Conservation (phyloP, 2,329 filamentous ascomycete species). For the Neofusicoccum laricinum region DNA sequence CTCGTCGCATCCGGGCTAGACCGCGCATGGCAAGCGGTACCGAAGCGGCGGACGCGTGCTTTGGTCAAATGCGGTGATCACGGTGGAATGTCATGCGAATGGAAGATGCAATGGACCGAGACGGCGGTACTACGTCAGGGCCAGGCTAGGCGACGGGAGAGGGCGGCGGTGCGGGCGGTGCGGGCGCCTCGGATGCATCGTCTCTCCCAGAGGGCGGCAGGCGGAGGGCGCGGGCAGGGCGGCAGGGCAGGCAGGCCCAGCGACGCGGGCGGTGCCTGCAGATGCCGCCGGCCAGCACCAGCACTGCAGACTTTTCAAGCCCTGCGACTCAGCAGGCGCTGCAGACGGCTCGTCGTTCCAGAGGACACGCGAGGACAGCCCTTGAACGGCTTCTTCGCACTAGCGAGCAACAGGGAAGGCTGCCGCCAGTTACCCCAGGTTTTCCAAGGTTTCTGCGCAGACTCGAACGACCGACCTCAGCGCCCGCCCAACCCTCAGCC, state of each 20-base stretch:
- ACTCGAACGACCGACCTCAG: slow-evolving; percentile 7
- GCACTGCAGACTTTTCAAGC: not conserved
- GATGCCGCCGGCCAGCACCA: not conserved
- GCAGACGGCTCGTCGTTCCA: not conserved
- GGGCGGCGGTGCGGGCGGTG: not conserved
- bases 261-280: slow-evolving; percentile 9
- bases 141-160: not conserved
- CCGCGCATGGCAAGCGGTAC: not conserved
- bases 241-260: not conserved
- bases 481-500: not conserved
- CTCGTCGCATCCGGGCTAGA: not conserved
- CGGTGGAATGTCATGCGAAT: not conserved
- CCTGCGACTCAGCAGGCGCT: not conserved
- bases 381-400: slow-evolving; percentile 14
- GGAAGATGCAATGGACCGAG: not conserved
- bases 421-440: slow-evolving; percentile 13
- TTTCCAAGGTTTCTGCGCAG: slow-evolving; percentile 13
- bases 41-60: not conserved
- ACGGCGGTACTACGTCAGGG: not conserved
- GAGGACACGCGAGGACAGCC: slow-evolving; percentile 10
- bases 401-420: slow-evolving; percentile 12
- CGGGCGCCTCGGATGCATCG: not conserved
- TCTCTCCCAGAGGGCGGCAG: not conserved
- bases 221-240: not conserved
- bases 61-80: not conserved